phyloP scores from a whole-genome alignment of 2,329 filamentous ascomycete genomes.

The Pezicula neosporulosa region DNA sequence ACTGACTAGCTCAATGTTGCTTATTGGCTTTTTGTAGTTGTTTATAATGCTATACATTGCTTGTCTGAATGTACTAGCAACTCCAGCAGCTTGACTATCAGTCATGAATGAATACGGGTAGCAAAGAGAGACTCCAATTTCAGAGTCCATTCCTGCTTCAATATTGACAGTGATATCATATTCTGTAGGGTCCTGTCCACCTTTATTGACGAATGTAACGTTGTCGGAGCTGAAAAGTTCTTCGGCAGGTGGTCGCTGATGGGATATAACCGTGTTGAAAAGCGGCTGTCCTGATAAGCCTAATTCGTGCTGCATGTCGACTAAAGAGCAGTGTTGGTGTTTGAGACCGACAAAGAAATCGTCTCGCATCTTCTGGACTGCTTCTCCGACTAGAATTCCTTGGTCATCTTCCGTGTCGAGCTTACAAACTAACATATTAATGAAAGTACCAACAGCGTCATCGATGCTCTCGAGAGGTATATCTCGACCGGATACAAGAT shows the following conservation, averaged over 20 bases:
- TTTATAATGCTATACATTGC: background rate
- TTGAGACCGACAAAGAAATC: constrained; percentile 42
- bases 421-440: constrained; percentile 5
- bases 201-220: constrained; percentile 28
- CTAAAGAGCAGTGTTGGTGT: constrained; percentile 25
- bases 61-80: background rate
- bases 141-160: constrained; percentile 32
- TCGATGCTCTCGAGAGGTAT: constrained; percentile 35
- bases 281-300: constrained; percentile 30
- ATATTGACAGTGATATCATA: constrained; percentile 36
- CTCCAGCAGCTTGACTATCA: background rate
- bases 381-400: constrained; percentile 16
- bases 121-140: constrained; percentile 33
- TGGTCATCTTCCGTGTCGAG: constrained; percentile 36
- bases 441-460: constrained; percentile 15
- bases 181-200: constrained; percentile 35
- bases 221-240: constrained; percentile 17
- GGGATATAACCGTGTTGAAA: constrained; percentile 38
- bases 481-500: constrained; percentile 50
- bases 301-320: constrained; percentile 27
- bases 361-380: background rate
- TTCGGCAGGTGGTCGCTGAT: constrained; percentile 27
- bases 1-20: background rate
- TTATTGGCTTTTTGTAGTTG: background rate
- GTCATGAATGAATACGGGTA: constrained; percentile 23